Conservation (phyloP, 169 alveolate genomes). For the Cystoisospora suis region DNA sequence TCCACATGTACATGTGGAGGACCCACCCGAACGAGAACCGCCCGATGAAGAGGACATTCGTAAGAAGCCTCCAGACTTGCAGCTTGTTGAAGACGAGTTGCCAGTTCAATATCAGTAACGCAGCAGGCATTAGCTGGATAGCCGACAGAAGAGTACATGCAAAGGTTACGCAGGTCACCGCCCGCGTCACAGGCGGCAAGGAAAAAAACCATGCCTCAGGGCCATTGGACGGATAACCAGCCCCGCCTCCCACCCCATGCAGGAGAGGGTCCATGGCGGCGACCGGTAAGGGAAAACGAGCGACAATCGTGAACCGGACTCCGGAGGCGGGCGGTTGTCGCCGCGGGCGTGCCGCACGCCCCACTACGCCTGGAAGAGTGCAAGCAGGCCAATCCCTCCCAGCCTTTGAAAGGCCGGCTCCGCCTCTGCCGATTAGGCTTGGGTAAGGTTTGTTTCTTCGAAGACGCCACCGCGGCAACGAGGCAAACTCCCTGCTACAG, state of each 20-base stretch:
- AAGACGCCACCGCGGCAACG: too few species aligned
- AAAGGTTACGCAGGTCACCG: slow-evolving; percentile 27
- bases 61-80: slow-evolving; percentile 58
- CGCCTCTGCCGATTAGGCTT: too few species aligned
- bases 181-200: slow-evolving; percentile 44
- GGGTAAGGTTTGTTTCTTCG: too few species aligned
- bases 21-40: slow-evolving; percentile 53
- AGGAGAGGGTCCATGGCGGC: slow-evolving; percentile 31
- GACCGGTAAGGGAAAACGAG: background rate
- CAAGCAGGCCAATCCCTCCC: too few species aligned
- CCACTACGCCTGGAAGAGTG: too few species aligned
- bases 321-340: background rate
- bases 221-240: slow-evolving; percentile 33
- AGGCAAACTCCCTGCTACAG: too few species aligned
- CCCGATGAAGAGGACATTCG: slow-evolving; percentile 37
- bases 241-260: slow-evolving; percentile 31
- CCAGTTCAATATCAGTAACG: slow-evolving; percentile 40
- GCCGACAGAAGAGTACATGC: slow-evolving; percentile 19
- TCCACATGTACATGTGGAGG: slow-evolving; percentile 59
- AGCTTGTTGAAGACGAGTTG: slow-evolving; percentile 17
- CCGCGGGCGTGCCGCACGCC: background rate
- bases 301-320: too few species aligned
- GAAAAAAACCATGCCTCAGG: slow-evolving; percentile 35
- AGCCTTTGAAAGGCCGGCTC: too few species aligned
- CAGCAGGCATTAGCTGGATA: slow-evolving; percentile 30